Base-by-base conservation (phyloP, 257 asterid species). In the Paraleonurus japonicus region DNA sequence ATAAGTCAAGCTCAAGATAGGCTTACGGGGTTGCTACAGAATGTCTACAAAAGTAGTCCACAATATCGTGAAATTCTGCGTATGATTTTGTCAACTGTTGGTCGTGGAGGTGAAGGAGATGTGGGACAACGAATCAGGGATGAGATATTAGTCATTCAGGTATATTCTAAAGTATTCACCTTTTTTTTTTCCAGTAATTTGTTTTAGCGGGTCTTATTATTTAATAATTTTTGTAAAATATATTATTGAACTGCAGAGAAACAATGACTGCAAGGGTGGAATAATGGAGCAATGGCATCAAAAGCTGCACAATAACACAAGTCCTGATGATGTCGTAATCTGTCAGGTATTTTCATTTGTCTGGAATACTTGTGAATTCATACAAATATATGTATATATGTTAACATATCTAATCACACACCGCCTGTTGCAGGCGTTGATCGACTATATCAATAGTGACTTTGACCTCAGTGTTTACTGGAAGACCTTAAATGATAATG, bases 51-150 rank as follows among this genome's bases (percentile, higher is more conserved):
- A 78, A 83, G 67, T 65, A 66, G 23, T 75, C 98, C 99, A 28
- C 90, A 81, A 43, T 85, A 85, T 76, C 91, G 89, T 67, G 98
- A 90, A 86, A 75, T 86, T 76, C 33, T 87, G 75, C 92, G 96
- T 9, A 85, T 95, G 97, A 92, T 92, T 51, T 79, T 95, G 99
- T 88, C 99, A 57, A 89, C 98, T 80, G 97, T 95, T 43, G 99
- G 99, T 43, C 97, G 99, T 76, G 99, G 99, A 80, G 99, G 97
- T 84, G 98, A 95, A 86, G 99, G 99, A 67, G 99, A 95, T 79
- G 99, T 95, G 24, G 99, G 99, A 47, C 99, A 95, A 81, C 82
- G 99, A 45, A 95, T 95, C 78, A 88, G 99, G 82, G 99, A 95
- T 78, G 99, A 95, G 77, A 95, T 95, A 76, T 82, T 95, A 73